Evolutionary conservation across 2,329 filamentous ascomycete species (phyloP), one percentile per base, ranked within the genome.

Genomic region (Calonectria montana): DNA sequence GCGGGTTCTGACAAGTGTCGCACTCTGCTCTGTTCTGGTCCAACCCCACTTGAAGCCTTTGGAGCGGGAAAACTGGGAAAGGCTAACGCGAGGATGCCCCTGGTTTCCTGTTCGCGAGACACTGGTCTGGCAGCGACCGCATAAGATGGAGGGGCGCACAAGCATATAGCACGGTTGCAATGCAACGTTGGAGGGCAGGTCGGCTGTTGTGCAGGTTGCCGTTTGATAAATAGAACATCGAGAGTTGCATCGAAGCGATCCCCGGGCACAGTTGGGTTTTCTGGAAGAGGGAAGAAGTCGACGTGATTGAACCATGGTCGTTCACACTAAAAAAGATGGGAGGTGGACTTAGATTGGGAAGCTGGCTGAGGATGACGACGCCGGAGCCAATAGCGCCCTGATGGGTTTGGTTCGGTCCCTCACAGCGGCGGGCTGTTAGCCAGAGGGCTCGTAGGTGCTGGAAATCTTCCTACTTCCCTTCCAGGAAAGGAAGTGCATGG

Each of bases 121-220:
- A 78, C 69, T 78, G 76, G 76, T 73, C 76, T 76, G 75, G 76
- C 69, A 71, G 63, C 62, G 67, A 77, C 70, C 57, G 65, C 57
- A 55, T 45, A 59, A 67, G 27, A 18, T 41, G 50, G 53, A 48
- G 37, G 57, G 55, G 41, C 23, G 23, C 53, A 55, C 63, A 43
- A 15, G 47, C 41, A 53, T 23, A 63, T 29, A 43, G 57, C 45
- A 68, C 23, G 29, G 6, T 29, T 41, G 12, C 13, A 23, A 53
- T 53, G 31, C 29, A 27, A 48, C 27, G 23, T 13, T 16, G 27
- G 25, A 43, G 37, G 21, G 64, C 48, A 27, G 43, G 18, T 48
- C n/a, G 41, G n/a, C n/a, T 45, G 41, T 21, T 64, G 61, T 27
- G 43, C 18, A 12, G 61, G 61, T 50, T 50, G 43, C 43, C 50